Evolutionary conservation across 2,329 filamentous ascomycete genomes (phyloP), one percentile per base, ranked within the genome.

Genomic region (Curvularia verruculosa): DNA sequence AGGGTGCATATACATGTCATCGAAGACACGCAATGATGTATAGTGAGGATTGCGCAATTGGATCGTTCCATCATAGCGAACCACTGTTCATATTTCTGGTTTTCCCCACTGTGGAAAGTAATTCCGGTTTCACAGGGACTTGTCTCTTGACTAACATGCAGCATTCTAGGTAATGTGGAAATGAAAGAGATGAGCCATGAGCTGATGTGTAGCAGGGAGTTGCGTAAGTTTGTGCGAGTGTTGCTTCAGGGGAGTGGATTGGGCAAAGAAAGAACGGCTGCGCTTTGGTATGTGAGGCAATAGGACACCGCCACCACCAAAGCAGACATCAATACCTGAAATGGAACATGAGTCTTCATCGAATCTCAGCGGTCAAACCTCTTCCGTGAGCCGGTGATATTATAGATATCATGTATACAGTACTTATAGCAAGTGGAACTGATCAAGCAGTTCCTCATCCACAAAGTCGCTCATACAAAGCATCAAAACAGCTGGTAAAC

Each of bases 391-490:
- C 13, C 5, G 23, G 23, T 43, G 40, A 5, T 24, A 49, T 29
- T 2, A 52, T 54, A 28, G 53, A 36, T 13, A 49, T 60, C 26
- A 34, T 31, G 18, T 12, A 45, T 60, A 60, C 51, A 58, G 60
- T 53, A 58, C 57, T 60, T 28, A 54, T 57, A 23, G 46, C 41
- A n/a, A 48, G 31, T 28, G 36, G 23, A 40, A 29, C 49, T 62
- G 57, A 21, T 50, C 57, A 53, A 29, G 50, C 43, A 24, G 23
- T 21, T 28, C 45, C 19, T 10, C 18, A 24, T 12, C 31, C 37
- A 36, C 37, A 29, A 34, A 6, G n/a, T 43, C 29, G 43, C 18
- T 18, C 21, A 46, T 53, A 41, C 29, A 40, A 43, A 37, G 26
- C 26, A 46, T 31, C 29, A 49, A 9, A 31, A 37, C n/a, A 21